Base-by-base conservation (phyloP, 805 yeast species). In the Hanseniaspora vineae region DNA sequence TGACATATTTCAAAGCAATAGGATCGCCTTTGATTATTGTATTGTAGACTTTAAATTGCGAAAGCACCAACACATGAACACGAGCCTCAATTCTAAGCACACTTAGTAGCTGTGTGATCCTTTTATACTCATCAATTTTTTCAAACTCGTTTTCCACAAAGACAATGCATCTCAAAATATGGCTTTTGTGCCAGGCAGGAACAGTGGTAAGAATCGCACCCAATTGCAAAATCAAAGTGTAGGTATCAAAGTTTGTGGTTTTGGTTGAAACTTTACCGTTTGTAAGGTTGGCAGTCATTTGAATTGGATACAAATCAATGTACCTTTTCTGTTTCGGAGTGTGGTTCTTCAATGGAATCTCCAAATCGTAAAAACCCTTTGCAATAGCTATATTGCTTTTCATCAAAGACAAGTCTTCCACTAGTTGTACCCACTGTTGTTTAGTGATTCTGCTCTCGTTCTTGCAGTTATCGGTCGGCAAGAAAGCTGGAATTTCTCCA, bases 131-230 rank as follows among this genome's bases (percentile, higher is more conserved):
- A 44, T 83, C 87, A 1, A 66, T 72, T 29, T 86, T 76, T 54
- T 89, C 97, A 0, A 67, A 67, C 42, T 68, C 70, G 49, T 72
- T 71, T 64, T 92, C 98, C 31, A 92, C 97, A 70, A 92, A 90
- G 0, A 84, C 94, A 46, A 92, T 80, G 11, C 92, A 87, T 50
- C 98, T 70, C 37, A 92, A 61, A 6, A 63, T 66, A 58, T 87
- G 92, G 0, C 83, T 79, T 44, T 71, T 71, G 53, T 84, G 80
- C 99, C 99, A 92, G 42, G 81, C 84, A 1, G 95, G 94, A 3
- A 92, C 98, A 0, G 98, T 89, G 11, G 84, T 78, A 49, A 92
- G 67, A 54, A 92, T 90, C 1, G 96, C 95, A 2, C 97, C 98
- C 49, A 92, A 69, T 59, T 92, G 99, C 50, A 94, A 67, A 53